phyloP scores from a whole-genome alignment of 2,329 filamentous ascomycete genomes.

The Colletotrichum sp. region DNA sequence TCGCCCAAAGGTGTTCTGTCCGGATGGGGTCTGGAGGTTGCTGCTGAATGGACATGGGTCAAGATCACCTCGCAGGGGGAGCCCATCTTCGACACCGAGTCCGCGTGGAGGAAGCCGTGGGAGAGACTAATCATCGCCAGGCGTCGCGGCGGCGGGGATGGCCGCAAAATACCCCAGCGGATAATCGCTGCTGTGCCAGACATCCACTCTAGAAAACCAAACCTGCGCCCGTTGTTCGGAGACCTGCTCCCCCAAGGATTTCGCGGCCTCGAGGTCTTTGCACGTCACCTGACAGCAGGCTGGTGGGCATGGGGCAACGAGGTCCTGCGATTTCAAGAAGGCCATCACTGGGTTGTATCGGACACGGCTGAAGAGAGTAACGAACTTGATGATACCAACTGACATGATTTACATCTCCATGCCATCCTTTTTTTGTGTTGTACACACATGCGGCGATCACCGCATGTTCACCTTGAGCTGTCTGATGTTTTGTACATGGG shows the following conservation, averaged over 20 bases:
- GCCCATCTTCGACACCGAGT: slow-evolving; percentile 66
- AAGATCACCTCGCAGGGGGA: slow-evolving; percentile 72
- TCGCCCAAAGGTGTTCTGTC: slow-evolving; percentile 64
- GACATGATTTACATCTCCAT: slow-evolving; percentile 10
- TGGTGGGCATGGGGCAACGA: slow-evolving; percentile 86
- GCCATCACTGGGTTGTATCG: slow-evolving; percentile 50
- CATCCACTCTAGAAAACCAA: slow-evolving; percentile 80
- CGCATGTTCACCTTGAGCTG: slow-evolving; percentile 1
- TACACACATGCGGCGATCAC: slow-evolving; percentile 12
- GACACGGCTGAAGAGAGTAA: background rate
- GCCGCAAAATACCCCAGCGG: slow-evolving; percentile 42
- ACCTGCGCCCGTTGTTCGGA: slow-evolving; percentile 65
- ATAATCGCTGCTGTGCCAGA: slow-evolving; percentile 76
- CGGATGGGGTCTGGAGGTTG: slow-evolving; percentile 68
- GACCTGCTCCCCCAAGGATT: slow-evolving; percentile 57
- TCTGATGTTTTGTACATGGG: slow-evolving; percentile 11
- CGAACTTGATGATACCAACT: slow-evolving; percentile 5
- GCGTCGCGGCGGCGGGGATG: slow-evolving; percentile 38
- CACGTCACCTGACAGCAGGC: slow-evolving; percentile 73
- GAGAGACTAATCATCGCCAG: slow-evolving; percentile 72
- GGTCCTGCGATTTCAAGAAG: slow-evolving; percentile 71
- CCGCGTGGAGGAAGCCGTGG: slow-evolving; percentile 76
- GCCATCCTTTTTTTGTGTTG: slow-evolving; percentile 28
- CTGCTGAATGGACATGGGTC: slow-evolving; percentile 80
- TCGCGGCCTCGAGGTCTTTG: slow-evolving; percentile 76